Evolutionary conservation across 495 filamentous ascomycete genomes (phyloP), one percentile per base, ranked within the genome.

Genomic region (Aspergillus avenaceus): DNA sequence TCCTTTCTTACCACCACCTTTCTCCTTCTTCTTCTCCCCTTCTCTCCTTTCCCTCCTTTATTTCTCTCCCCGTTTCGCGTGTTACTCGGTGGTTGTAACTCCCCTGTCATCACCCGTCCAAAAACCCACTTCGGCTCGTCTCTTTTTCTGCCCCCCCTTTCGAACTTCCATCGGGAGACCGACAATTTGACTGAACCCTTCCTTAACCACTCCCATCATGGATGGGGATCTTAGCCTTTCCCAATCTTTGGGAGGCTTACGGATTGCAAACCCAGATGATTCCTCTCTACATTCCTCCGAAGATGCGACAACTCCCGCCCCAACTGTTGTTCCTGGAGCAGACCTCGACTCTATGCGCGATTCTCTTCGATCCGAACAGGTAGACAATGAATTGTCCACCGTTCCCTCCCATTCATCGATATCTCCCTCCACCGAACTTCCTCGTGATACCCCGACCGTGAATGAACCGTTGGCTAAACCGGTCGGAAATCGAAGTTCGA

Each of bases 231-330:
- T 96, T 56, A 97, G 88, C 66, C 82, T 98, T 43, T 95, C 93
- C 47, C 87, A 90, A 69, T 87, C 90, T 50, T 78, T 99, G 55
- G 95, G 95, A 45, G 95, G 95, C 56, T 76, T 99, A 66, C 87
- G 93, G 57, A 97, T 97, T 62, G 95, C 95, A 53, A 99, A 99
- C 66, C 93, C 95, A 34, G 92, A 97, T 75, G 84, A 93, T 67
- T 79, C 81, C 41, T 83, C 86, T 25, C 75, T 86, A 32, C 71
- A 75, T 53, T 67, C 71, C 34, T 70, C 82, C n/a, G 70, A 71
- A 52, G 73, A 80, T 47, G 61, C 70, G 42, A 57, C 40, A 16
- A 56, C 53, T 37, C 49, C 58, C 7, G 50, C 50, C 29, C 53
- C 59, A 12, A 44, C 37, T 22, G 32, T 60, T 60, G 54, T 54